phyloP scores from a whole-genome alignment of 768 basidiomycete species.

The Lactifluus piperatus region DNA sequence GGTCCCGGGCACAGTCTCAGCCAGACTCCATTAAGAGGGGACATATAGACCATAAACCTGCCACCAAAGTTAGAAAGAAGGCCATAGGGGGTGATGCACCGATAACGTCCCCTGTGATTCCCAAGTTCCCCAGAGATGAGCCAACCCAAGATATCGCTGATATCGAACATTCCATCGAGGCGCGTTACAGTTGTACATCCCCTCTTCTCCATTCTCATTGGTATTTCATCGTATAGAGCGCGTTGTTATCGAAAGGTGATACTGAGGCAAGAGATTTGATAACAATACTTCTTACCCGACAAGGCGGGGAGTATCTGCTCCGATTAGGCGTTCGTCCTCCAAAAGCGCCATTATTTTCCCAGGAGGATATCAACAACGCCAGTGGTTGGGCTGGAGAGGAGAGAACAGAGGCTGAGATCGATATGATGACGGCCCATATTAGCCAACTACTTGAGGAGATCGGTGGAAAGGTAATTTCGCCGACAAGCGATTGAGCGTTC shows the following conservation, averaged over 20 bases:
- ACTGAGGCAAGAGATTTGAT: constrained; percentile 55
- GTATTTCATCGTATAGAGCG: neutral
- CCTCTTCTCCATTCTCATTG: neutral
- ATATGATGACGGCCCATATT: constrained; percentile 36
- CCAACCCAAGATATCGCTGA: constrained; percentile 26
- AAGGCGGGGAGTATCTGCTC: constrained; percentile 66
- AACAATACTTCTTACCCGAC: constrained; percentile 56
- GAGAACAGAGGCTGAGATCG: constrained; percentile 45
- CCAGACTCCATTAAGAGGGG: constrained; percentile 18
- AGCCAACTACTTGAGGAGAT: constrained; percentile 57
- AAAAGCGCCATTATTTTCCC: constrained; percentile 44
- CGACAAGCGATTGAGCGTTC: neutral
- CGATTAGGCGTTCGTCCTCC: constrained; percentile 64
- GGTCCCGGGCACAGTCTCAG: constrained; percentile 42
- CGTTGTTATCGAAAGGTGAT: constrained; percentile 38
- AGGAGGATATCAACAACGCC: constrained; percentile 37
- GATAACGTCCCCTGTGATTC: neutral
- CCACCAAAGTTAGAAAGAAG: constrained; percentile 4
- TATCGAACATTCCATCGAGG: constrained; percentile 48
- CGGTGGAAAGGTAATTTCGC: constrained; percentile 56
- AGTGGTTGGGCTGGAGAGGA: constrained; percentile 48
- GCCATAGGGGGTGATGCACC: neutral
- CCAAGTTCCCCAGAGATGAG: constrained; percentile 1
- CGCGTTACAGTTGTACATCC: constrained; percentile 22
- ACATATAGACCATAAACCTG: constrained; percentile 7